These are phyloP conservation scores for Cubamyces sp. DNA, from an alignment of 768 basidiomycete genomes.

Conservation along the genomic window DNA sequence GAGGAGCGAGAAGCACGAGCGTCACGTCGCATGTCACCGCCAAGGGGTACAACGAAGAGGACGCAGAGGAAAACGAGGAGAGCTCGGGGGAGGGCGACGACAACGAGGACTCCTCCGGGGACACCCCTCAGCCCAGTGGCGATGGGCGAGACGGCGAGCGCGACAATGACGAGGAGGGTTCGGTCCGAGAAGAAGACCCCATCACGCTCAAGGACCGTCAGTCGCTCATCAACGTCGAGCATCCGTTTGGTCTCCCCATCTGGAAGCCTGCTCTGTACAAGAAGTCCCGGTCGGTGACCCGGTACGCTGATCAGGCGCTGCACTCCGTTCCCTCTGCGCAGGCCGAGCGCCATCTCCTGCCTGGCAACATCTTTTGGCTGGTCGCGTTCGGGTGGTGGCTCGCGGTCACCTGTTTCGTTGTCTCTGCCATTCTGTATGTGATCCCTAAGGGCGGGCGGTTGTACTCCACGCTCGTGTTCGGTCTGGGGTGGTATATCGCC, in stretches of 20 bases:
- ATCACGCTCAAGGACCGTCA: conserved; percentile 95
- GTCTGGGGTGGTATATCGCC: conserved; percentile 92
- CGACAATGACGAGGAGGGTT: conserved; percentile 43
- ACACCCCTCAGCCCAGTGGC: conserved; percentile 34
- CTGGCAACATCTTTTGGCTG: conserved; percentile 94
- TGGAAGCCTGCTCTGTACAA: conserved; percentile 99
- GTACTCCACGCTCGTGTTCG: conserved; percentile 86
- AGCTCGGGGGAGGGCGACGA: conserved; percentile 35
- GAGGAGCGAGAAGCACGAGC: conserved; percentile 61
- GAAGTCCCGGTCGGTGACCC: conserved; percentile 94
- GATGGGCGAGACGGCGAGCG: conserved; percentile 40
- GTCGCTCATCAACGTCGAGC: conserved; percentile 97
- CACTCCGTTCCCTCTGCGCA: conserved; percentile 92
- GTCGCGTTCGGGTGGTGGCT: conserved; percentile 95
- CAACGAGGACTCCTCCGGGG: conserved; percentile 39
- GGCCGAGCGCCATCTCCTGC: conserved; percentile 89
- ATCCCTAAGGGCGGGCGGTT: conserved; percentile 81
- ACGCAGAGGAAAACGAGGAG: conserved; percentile 57
- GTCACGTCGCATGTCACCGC: conserved; percentile 54
- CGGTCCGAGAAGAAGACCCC: conserved; percentile 70
- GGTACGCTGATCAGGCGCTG: conserved; percentile 92
- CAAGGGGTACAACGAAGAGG: conserved; percentile 51
- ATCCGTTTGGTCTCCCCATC: conserved; percentile 98
- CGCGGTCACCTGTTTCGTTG: conserved; percentile 64
- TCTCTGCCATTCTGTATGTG: conserved; percentile 70